Evolutionary conservation across 305 asterid genomes (phyloP).

Genomic region (Stenogyne calaminthoides): DNA sequence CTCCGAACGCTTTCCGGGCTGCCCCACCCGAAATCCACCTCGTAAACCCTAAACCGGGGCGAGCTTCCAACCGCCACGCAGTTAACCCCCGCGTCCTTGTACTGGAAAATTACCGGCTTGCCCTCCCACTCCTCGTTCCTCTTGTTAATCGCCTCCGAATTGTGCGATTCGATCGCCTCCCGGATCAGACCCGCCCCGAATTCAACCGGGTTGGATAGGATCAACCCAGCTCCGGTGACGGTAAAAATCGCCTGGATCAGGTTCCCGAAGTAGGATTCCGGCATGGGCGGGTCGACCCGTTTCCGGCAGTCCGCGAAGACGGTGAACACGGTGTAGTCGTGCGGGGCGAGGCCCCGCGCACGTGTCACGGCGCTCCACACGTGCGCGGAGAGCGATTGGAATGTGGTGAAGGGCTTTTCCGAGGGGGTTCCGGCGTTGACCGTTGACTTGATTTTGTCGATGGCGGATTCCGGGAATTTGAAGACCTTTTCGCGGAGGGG

Average conservation of each 20-base stretch:
- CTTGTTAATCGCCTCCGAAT: slow-evolving; percentile 61
- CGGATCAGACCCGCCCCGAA: slow-evolving; percentile 77
- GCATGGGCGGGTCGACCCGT: slow-evolving; percentile 86
- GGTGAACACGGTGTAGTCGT: slow-evolving; percentile 86
- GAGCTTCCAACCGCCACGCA: slow-evolving; percentile 98
- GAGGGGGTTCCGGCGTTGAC: slow-evolving; percentile 48
- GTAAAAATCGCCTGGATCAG: slow-evolving; percentile 94
- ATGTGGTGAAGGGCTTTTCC: slow-evolving; percentile 62
- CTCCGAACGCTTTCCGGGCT: slow-evolving; percentile 86
- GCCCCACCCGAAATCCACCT: slow-evolving; percentile 88
- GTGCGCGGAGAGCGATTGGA: slow-evolving; percentile 89
- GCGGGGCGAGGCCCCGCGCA: slow-evolving; percentile 75
- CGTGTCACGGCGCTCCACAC: slow-evolving; percentile 90
- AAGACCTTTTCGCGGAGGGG: slow-evolving; percentile 71
- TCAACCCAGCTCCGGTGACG: slow-evolving; percentile 71
- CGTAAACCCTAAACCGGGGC: slow-evolving; percentile 93
- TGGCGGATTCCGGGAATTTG: slow-evolving; percentile 68
- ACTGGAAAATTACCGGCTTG: slow-evolving; percentile 73
- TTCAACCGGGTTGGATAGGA: slow-evolving; percentile 49
- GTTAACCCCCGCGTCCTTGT: slow-evolving; percentile 89
- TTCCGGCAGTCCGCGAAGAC: slow-evolving; percentile 91
- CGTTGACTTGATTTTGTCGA: slow-evolving; percentile 67
- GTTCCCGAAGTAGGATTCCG: slow-evolving; percentile 92
- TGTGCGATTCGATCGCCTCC: slow-evolving; percentile 64
- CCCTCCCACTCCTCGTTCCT: slow-evolving; percentile 87